A percentile compares a stretch with the other conserved stretches of the same genome.
Conservation (phyloP, 257 asterid species). For the Coffea eugenioides region DNA sequence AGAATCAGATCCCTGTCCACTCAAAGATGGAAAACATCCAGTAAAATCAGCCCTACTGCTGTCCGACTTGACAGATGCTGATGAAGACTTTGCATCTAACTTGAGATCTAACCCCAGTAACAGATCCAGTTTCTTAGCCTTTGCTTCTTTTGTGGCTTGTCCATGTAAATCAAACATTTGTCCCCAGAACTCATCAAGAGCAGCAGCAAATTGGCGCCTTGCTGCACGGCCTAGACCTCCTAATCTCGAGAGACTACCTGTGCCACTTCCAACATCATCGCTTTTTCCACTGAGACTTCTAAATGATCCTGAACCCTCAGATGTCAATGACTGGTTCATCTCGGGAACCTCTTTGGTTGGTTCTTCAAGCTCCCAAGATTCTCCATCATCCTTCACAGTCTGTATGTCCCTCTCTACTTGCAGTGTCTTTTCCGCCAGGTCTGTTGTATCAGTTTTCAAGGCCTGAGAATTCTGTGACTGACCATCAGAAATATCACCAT, state of each 20-base stretch:
- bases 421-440: constrained; percentile 44
- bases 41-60: constrained; percentile 42
- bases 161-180: constrained; percentile 89
- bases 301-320: constrained; percentile 81
- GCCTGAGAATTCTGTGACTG: constrained; percentile 30
- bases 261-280: constrained; percentile 82
- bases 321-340: constrained; percentile 41
- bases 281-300: constrained; percentile 65
- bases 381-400: constrained; percentile 51
- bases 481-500: constrained; percentile 32
- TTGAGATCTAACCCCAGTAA: constrained; percentile 59
- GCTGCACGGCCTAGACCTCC: constrained; percentile 97
- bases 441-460: constrained; percentile 34
- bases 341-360: constrained; percentile 48
- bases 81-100: constrained; percentile 48
- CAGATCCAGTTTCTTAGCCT: constrained; percentile 63
- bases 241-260: constrained; percentile 82
- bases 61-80: constrained; percentile 53
- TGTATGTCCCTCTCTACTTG: constrained; percentile 40
- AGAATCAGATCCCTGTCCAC: constrained; percentile 58
- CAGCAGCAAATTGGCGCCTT: constrained; percentile 68
- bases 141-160: constrained; percentile 67
- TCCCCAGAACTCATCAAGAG: constrained; percentile 93
- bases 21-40: constrained; percentile 50
- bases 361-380: constrained; percentile 63